Evolutionary conservation across 768 basidiomycete species (phyloP).

Genomic region (Suillus luteus): DNA sequence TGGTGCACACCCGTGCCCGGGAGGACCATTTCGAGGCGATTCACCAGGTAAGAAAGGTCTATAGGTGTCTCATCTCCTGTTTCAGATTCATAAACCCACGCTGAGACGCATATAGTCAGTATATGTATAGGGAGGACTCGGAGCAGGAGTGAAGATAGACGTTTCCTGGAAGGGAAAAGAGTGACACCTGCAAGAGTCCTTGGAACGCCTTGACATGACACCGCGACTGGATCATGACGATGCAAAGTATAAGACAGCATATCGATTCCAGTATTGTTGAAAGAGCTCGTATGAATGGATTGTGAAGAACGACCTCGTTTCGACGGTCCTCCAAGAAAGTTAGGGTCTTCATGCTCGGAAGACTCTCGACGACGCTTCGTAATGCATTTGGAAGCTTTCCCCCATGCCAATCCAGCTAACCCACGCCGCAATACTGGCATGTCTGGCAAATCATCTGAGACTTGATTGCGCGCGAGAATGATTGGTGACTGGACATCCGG

Average conservation of each 20-base stretch:
- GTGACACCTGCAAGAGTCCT: background rate
- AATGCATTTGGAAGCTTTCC: background rate
- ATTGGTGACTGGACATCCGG: background rate
- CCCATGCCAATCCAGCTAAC: slow-evolving; percentile 4
- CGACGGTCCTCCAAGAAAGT: background rate
- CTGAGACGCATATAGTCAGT: slow-evolving; percentile 29
- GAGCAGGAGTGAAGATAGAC: background rate
- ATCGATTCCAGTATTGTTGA: background rate
- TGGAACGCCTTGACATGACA: background rate
- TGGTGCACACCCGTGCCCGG: slow-evolving; percentile 21
- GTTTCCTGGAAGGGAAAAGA: background rate
- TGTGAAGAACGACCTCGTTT: slow-evolving; percentile 10
- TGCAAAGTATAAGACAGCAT: slow-evolving; percentile 2
- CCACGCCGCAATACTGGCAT: background rate
- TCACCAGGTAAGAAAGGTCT: slow-evolving; percentile 37
- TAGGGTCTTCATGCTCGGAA: background rate
- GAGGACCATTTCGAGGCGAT: slow-evolving; percentile 39
- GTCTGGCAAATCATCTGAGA: slow-evolving; percentile 17
- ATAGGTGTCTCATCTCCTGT: slow-evolving; percentile 45
- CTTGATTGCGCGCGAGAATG: slow-evolving; percentile 7
- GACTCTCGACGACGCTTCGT: background rate
- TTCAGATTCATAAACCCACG: slow-evolving; percentile 42
- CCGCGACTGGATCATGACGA: background rate
- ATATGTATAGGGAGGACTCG: slow-evolving; percentile 1
- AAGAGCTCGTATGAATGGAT: slow-evolving; percentile 2